Base-by-base conservation (phyloP, 2,329 filamentous ascomycete genomes). In the Pseudogymnoascus sp. region DNA sequence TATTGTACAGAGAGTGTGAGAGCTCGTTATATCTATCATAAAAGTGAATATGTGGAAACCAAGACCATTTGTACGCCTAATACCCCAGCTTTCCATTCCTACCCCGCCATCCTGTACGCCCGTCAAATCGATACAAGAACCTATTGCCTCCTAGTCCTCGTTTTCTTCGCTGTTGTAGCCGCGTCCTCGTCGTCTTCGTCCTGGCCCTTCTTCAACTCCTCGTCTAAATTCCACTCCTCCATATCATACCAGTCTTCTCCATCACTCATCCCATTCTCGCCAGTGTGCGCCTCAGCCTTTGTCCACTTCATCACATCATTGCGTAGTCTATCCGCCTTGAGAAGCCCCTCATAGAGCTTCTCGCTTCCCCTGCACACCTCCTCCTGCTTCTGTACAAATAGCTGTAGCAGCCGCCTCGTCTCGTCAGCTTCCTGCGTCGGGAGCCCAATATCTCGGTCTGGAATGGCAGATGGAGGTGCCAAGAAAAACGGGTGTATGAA, bases 221-320 rank as follows among this genome's bases (percentile, higher is more conserved):
- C 87, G 7, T 84, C 81, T 58, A 94, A 73, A 0, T 83, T 84
- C 89, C 89, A 93, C 75, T 90, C 88, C 60, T 90, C 87, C 70
- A 83, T 84, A 73, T 95, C 90, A 71, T 92, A 92, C 88, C 89
- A 95, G 72, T 95, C 90, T 77, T 95, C 90, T 9, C 89, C 89
- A 71, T 95, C 90, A 59, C 88, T 92, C 86, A 94, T 86, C 72
- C 92, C 89, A 59, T 86, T 84, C 15, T 77, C 71, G 1, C 85
- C 84, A 60, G 78, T 80, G 69, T 93, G 90, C 21, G 82, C 89
- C 75, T 93, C 90, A 1, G 90, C 87, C 72, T 91, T 90, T 67
- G 86, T 82, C 87, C 88, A 92, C 67, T 84, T 82, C 71, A 87
- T 81, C 2, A 94, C 88, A 18, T 85, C 82, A 68, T 84, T 85